A percentile compares a stretch with the other conserved stretches of the same genome.
Conservation (phyloP, 2,329 filamentous ascomycete genomes). For the Pseudogymnoascus sp. region DNA sequence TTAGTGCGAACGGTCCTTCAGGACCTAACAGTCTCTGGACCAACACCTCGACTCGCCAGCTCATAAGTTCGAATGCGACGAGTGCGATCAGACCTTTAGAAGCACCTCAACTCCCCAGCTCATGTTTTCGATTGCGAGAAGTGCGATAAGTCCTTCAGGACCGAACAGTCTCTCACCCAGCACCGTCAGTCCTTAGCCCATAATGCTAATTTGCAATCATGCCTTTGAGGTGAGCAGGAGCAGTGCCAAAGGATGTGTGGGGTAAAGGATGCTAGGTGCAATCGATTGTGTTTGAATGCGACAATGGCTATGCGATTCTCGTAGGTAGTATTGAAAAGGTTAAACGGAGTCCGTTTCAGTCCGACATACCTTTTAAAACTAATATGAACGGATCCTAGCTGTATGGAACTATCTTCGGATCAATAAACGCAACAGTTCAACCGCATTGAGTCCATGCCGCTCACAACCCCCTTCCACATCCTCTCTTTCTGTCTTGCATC, state of each 20-base stretch:
- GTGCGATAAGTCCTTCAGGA: constrained; percentile 1
- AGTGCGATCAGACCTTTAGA: background rate
- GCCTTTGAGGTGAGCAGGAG: background rate
- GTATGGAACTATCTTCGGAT: no score
- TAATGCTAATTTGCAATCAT: background rate
- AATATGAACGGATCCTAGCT: no score
- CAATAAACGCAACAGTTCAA: no score
- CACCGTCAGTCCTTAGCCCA: background rate
- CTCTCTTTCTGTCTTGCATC: no score
- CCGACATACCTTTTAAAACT: no score
- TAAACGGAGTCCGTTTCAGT: no score
- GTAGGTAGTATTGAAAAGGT: no score
- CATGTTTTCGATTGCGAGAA: constrained; percentile 10
- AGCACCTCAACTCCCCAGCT: constrained; percentile 13
- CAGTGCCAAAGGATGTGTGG: background rate
- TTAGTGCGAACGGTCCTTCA: background rate
- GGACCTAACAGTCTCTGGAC: constrained; percentile 12
- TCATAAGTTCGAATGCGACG: constrained; percentile 9
- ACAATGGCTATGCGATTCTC: no score
- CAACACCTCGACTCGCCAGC: constrained; percentile 13
- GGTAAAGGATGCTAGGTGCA: no score
- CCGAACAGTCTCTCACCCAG: background rate
- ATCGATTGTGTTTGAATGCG: no score
- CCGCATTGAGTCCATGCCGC: no score
- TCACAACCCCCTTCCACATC: no score